phyloP scores from a whole-genome alignment of 2,329 filamentous ascomycete species.

The Chlorencoelia australis region DNA sequence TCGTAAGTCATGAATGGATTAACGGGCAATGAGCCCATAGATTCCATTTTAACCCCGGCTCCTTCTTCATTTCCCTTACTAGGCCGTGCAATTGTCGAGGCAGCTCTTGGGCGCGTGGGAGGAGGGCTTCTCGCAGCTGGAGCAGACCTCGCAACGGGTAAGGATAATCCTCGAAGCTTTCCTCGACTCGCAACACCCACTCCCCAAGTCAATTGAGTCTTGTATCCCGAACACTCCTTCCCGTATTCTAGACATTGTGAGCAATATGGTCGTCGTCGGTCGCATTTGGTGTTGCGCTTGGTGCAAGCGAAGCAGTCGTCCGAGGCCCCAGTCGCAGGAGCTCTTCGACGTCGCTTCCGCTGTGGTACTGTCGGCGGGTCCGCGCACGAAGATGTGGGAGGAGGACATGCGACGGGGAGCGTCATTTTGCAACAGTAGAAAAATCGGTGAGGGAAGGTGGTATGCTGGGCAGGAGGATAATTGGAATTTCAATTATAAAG shows the following conservation, averaged over 20 bases:
- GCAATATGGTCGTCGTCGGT: constrained; percentile 87
- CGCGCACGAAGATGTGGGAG: constrained; percentile 17
- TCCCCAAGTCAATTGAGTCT: constrained; percentile 93
- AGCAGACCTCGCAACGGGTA: constrained; percentile 55
- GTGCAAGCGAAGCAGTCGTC: constrained; percentile 94
- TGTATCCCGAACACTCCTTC: constrained; percentile 91
- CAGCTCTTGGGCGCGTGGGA: constrained; percentile 20
- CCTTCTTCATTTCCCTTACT: constrained; percentile 18
- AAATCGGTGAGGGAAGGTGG: not conserved
- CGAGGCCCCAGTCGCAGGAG: constrained; percentile 76
- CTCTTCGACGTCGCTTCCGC: constrained; percentile 69
- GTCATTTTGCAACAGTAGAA: constrained; percentile 21
- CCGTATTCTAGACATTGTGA: constrained; percentile 86
- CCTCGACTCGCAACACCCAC: constrained; percentile 91
- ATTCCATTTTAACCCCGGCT: constrained; percentile 26
- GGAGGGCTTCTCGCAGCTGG: constrained; percentile 31
- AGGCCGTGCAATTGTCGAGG: constrained; percentile 17
- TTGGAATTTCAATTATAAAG: constrained; percentile 3
- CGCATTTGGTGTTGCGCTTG: constrained; percentile 76
- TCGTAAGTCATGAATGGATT: constrained; percentile 29
- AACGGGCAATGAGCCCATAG: constrained; percentile 13
- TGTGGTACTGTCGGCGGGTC: constrained; percentile 25
- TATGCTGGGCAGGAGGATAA: not conserved
- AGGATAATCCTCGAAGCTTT: constrained; percentile 80
- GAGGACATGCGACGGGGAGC: constrained; percentile 26